Base-by-base conservation (phyloP, 768 basidiomycete genomes). In the Ramaria sp. region DNA sequence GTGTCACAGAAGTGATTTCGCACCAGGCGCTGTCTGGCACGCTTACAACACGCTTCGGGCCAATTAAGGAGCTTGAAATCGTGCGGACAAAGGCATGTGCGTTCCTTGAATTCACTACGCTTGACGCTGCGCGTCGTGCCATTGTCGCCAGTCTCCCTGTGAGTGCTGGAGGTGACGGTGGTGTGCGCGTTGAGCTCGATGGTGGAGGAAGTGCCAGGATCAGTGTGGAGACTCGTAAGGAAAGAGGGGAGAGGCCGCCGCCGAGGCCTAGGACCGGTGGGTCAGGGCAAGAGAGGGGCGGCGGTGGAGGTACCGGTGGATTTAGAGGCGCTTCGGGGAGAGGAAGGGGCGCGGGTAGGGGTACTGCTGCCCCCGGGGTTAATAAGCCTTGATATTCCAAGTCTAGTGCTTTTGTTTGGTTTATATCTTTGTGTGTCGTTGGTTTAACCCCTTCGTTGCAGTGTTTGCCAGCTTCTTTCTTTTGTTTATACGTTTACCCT, bases 71-170 rank as follows among this genome's bases (percentile, higher is more conserved):
- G 22, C 70, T 93, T 42, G 94, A 97, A 70, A 84, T 96, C 61
- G 85, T 95, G 42, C 88, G 87, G 61, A 68, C 65, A 66, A 95
- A 90, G 69, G 91, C 89, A 0, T 97, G 94, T 66, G 94, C 93
- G 0, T 97, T 98, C 80, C 75, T 96, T 64, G 95, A 97, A 70
- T 98, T 94, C 74, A 68, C 66, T 22, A 72, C 72, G 1, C 69
- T 94, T 58, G 92, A 94, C 1, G 72, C 81, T 38, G 95, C 95
- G n/a, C 78, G 82, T 63, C 80, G 83, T 45, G 95, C 95, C 2
- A 95, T 99, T 66, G 71, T 79, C 27, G 77, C 86, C 3, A 86
- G 82, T 37, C 69, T 96, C 50, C 78, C 83, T 1, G 67, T 71
- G 31, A 59, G 65, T 41, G 82, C 84, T 61, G 93, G 93, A 58